Percentiles rank a stretch among this genome's conserved stretches.
These are phyloP conservation scores for Cicer arietinum DNA, from an alignment of 306 rosid species.

Conservation along the genomic window DNA sequence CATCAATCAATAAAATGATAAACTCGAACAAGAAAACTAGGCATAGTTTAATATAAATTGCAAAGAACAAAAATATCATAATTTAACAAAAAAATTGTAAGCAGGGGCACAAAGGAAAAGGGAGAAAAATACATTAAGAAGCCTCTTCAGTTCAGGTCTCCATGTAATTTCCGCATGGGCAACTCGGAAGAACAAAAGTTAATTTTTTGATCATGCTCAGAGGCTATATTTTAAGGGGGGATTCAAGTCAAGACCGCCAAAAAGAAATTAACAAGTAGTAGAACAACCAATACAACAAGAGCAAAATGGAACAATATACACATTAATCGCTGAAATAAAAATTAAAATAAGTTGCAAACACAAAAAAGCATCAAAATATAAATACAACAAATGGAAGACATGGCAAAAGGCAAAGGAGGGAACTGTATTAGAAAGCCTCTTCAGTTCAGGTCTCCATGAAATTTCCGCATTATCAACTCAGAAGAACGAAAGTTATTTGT, in stretches of 20 bases:
- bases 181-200: conserved; percentile 59
- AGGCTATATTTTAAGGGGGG: conserved; percentile 19
- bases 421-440: conserved; percentile 38
- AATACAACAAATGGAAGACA: neutral
- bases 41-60: neutral
- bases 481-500: conserved; percentile 54
- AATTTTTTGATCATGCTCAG: conserved; percentile 48
- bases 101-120: neutral
- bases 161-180: conserved; percentile 53
- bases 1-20: neutral
- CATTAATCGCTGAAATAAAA: no score
- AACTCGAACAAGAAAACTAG: neutral
- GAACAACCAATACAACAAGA: neutral
- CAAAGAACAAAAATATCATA: neutral
- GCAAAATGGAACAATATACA: neutral
- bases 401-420: no score
- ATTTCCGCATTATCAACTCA: conserved; percentile 49
- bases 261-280: neutral
- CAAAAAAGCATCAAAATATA: no score
- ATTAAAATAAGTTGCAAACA: no score
- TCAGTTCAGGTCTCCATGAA: conserved; percentile 64
- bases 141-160: conserved; percentile 71
- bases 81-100: neutral
- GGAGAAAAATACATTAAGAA: neutral
- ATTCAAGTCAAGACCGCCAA: neutral